A percentile compares a stretch with the other conserved stretches of the same genome.
phyloP scores from a whole-genome alignment of 176 grass and related monocot species.

The Musa troglodytarum region DNA sequence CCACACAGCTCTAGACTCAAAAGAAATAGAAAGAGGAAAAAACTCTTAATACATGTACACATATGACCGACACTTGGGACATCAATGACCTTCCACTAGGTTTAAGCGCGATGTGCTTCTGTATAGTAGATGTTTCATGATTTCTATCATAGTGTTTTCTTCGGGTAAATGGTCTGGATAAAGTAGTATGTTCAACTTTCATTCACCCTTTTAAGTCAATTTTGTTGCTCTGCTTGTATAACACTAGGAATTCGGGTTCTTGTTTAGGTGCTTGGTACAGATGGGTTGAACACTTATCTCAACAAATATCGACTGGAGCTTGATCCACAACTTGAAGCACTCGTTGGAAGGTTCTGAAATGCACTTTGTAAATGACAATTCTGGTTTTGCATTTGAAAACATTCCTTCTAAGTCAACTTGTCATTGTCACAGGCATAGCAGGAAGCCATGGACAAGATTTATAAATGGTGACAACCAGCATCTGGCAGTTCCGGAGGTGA shows the following conservation, averaged over 20 bases:
- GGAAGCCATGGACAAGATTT: constrained; percentile 67
- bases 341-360: constrained; percentile 60
- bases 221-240: neutral
- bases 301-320: constrained; percentile 66
- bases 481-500: constrained; percentile 67
- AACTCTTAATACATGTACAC: too few species aligned
- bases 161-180: too few species aligned
- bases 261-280: constrained; percentile 76
- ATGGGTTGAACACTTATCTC: constrained; percentile 66
- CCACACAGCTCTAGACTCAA: too few species aligned
- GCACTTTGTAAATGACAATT: constrained; percentile 5
- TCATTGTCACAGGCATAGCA: constrained; percentile 52
- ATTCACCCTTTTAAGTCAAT: too few species aligned
- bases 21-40: too few species aligned
- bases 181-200: too few species aligned
- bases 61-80: too few species aligned
- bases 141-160: too few species aligned
- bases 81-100: too few species aligned
- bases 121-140: too few species aligned
- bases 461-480: constrained; percentile 69
- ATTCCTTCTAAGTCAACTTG: neutral
- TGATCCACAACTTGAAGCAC: constrained; percentile 62
- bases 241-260: constrained; percentile 2
- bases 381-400: neutral
- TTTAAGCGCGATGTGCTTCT: too few species aligned